Evolutionary conservation across 2,329 filamentous ascomycete genomes (phyloP).

Genomic region (Thermothelomyces thermophilus): DNA sequence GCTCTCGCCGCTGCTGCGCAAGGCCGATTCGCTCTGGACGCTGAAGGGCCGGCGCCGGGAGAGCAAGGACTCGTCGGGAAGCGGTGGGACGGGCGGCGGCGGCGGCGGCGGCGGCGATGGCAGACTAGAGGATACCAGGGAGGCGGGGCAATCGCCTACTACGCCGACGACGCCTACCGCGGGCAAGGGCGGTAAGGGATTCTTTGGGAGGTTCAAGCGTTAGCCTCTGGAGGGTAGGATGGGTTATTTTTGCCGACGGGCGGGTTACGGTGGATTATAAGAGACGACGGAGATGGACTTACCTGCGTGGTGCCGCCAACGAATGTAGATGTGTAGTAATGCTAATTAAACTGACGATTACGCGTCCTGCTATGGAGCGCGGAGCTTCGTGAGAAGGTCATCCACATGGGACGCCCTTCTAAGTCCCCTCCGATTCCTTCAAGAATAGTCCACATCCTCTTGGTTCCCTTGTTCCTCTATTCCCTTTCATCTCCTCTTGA

Average conservation of each 20-base stretch:
- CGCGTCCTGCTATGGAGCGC: too few species aligned
- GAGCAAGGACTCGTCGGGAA: slow-evolving; percentile 17
- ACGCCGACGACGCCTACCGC: slow-evolving; percentile 26
- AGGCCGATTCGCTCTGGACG: slow-evolving; percentile 44
- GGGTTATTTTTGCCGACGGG: too few species aligned
- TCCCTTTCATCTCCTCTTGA: too few species aligned
- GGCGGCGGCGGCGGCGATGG: neutral
- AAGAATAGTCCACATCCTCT: too few species aligned
- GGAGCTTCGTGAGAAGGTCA: neutral
- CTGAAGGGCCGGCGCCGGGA: slow-evolving; percentile 36
- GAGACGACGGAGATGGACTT: too few species aligned
- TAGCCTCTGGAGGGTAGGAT: slow-evolving; percentile 21
- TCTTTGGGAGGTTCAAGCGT: slow-evolving; percentile 41
- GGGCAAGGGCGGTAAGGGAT: slow-evolving; percentile 29
- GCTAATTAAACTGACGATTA: slow-evolving; percentile 14
- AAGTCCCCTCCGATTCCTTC: too few species aligned
- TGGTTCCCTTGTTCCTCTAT: too few species aligned
- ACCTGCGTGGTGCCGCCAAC: neutral
- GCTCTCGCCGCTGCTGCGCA: slow-evolving; percentile 33
- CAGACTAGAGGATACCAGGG: neutral
- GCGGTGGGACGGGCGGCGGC: neutral
- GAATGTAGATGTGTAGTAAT: slow-evolving; percentile 4
- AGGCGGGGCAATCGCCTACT: neutral
- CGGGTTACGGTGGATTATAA: too few species aligned
- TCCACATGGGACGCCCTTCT: neutral